Conservation (phyloP, 2,329 filamentous ascomycete genomes). For the Xylariomycetidae sp. region DNA sequence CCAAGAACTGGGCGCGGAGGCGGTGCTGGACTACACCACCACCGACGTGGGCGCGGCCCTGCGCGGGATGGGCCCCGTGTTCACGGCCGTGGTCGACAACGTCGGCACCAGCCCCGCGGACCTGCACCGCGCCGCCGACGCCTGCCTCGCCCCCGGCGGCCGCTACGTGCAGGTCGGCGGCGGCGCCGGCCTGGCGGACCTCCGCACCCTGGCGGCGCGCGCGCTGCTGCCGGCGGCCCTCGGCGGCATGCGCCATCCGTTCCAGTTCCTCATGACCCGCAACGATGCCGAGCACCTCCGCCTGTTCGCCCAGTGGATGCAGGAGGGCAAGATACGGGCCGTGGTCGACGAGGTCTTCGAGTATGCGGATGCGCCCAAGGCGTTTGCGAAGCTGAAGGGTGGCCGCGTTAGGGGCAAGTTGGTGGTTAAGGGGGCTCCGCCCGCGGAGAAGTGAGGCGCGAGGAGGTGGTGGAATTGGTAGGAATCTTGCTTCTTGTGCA, state of each 20-base stretch:
- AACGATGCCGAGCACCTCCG: slow-evolving; percentile 37
- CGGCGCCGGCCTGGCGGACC: slow-evolving; percentile 14
- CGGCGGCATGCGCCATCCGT: slow-evolving; percentile 36
- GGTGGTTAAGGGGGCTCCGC: slow-evolving; percentile 36
- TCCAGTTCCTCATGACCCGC: slow-evolving; percentile 30
- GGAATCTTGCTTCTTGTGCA: too few relatives aligned
- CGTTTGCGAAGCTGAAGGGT: slow-evolving; percentile 52
- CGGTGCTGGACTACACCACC: slow-evolving; percentile 54
- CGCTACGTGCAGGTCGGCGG: slow-evolving; percentile 48
- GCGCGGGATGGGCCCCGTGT: slow-evolving; percentile 40
- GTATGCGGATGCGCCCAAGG: slow-evolving; percentile 50
- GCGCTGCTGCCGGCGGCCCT: slow-evolving; percentile 27
- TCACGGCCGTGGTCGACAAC: slow-evolving; percentile 51
- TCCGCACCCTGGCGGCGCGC: slow-evolving; percentile 16
- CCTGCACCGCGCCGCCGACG: slow-evolving; percentile 47
- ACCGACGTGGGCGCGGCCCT: slow-evolving; percentile 41
- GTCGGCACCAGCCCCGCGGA: slow-evolving; percentile 40
- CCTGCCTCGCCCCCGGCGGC: slow-evolving; percentile 46
- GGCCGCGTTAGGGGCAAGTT: slow-evolving; percentile 54
- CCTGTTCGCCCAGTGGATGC: slow-evolving; percentile 48
- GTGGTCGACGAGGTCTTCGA: slow-evolving; percentile 50
- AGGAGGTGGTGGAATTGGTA: too few relatives aligned
- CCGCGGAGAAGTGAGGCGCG: too few relatives aligned
- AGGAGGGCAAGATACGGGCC: slow-evolving; percentile 50
- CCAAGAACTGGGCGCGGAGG: slow-evolving; percentile 54